Base-by-base conservation (phyloP, 495 filamentous ascomycete genomes). In the Platismatia glauca region DNA sequence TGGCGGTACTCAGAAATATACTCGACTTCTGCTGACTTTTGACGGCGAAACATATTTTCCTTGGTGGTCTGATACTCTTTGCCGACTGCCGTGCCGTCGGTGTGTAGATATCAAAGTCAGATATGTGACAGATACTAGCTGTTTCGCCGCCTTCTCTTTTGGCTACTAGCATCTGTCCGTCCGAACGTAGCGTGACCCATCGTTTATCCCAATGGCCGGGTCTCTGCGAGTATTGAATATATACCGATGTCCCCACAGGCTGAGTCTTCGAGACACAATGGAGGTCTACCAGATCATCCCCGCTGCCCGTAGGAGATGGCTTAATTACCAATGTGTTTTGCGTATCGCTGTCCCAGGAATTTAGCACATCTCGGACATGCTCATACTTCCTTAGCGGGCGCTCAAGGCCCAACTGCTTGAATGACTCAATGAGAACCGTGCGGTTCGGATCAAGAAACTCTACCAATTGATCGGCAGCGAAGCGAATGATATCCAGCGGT, bases 71-170 rank as follows among this genome's bases (percentile, higher is more conserved):
- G 61, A 92, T 74, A 27, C 74, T 78, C 60, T 84, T 81, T 29
- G 83, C 81, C 58, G 83, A 73, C 43, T 89, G 82, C 12, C 82
- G 79, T 55, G 83, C 77, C 2, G 82, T 87, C 7, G 89, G 89
- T 18, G 80, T 82, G 73, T 97, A 97, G 53, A 97, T 88, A 67
- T 98, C 94, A 68, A 93, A 98, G 71, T 97, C 94, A 13, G 91
- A 90, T 18, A 98, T 73, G 72, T 95, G 89, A 70, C 95, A 97
- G 37, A 94, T 77, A 64, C 83, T 87, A 0, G 78, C 72, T 13
- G 75, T 70, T 57, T 95, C 88, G 48, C 82, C 78, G 13, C 74
- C 64, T 55, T 78, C 73, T 66, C 89, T 91, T 71, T 94, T 96
- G 39, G 89, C 79, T 24, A 86, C 75, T 12, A 83, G 72, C 15